Percentiles rank a stretch among this genome's conserved stretches.
These are phyloP conservation scores for Solanum sejunctum DNA, from an alignment of 257 asterid genomes.

Conservation along the genomic window DNA sequence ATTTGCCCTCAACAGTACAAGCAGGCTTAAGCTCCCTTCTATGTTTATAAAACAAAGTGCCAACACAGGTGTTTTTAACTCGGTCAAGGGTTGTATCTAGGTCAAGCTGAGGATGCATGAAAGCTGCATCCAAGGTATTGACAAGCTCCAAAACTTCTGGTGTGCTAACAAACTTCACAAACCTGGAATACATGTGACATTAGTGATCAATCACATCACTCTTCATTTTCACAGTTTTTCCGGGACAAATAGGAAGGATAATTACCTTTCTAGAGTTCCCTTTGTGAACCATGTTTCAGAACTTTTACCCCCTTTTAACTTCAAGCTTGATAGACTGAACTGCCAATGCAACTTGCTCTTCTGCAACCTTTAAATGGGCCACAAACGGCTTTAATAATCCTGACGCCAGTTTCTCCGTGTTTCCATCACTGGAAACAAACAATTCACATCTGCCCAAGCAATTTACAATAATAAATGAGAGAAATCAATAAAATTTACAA, in stretches of 20 bases:
- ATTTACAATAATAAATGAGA: background rate
- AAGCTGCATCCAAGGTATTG: conserved; percentile 27
- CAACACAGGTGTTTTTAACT: background rate
- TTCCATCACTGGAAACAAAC: conserved; percentile 46
- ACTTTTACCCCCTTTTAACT: conserved; percentile 28
- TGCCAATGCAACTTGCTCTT: conserved; percentile 42
- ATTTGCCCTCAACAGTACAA: background rate
- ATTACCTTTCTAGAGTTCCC: conserved; percentile 66
- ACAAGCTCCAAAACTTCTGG: conserved; percentile 64
- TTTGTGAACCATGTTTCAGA: conserved; percentile 59
- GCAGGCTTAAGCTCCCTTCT: background rate
- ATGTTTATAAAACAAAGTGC: background rate
- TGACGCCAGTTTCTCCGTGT: conserved; percentile 56
- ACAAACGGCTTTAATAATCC: conserved; percentile 57
- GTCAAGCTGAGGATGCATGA: background rate
- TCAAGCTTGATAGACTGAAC: conserved; percentile 55
- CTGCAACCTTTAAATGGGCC: conserved; percentile 47
- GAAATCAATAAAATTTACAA: background rate
- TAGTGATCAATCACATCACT: background rate
- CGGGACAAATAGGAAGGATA: conserved; percentile 1
- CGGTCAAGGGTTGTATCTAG: background rate
- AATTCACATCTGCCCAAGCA: conserved; percentile 47
- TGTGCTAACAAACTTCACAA: conserved; percentile 62
- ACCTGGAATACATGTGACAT: conserved; percentile 29
- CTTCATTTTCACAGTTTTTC: background rate